phyloP scores from a whole-genome alignment of 1,139 yeast species.

The Blastobotrys petasosporus region DNA sequence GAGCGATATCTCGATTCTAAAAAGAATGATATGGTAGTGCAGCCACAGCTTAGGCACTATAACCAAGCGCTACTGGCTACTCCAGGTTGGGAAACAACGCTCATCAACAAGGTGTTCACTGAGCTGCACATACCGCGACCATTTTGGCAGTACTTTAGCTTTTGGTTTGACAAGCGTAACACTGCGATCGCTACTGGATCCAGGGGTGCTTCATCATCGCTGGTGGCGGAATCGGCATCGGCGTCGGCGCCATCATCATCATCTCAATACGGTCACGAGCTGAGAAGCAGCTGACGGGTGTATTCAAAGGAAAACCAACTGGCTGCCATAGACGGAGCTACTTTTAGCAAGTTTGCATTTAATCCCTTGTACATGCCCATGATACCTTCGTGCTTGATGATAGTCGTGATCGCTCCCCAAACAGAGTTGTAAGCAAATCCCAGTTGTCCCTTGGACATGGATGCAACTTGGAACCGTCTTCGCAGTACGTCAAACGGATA shows the following conservation, averaged over 20 bases:
- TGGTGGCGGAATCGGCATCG: too few relatives aligned
- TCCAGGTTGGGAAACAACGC: slow-evolving; percentile 25
- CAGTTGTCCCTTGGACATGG: slow-evolving; percentile 61
- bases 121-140: slow-evolving; percentile 20
- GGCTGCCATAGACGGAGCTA: slow-evolving; percentile 92
- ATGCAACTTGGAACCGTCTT: slow-evolving; percentile 84
- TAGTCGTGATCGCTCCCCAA: slow-evolving; percentile 60
- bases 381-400: slow-evolving; percentile 67
- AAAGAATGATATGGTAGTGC: not conserved
- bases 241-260: too few relatives aligned
- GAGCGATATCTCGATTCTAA: slow-evolving; percentile 21
- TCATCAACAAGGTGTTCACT: slow-evolving; percentile 18
- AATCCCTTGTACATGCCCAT: slow-evolving; percentile 84
- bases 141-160: slow-evolving; percentile 6
- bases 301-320: slow-evolving; percentile 85
- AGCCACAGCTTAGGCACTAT: slow-evolving; percentile 14
- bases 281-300: slow-evolving; percentile 39
- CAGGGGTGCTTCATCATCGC: too few relatives aligned
- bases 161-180: not conserved
- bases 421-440: slow-evolving; percentile 73
- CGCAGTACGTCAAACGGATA: slow-evolving; percentile 89
- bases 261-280: too few relatives aligned
- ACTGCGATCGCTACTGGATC: too few relatives aligned
- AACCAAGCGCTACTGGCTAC: slow-evolving; percentile 21
- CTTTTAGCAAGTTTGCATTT: slow-evolving; percentile 82